Evolutionary conservation across 2,329 filamentous ascomycete genomes (phyloP).

Genomic region (Exophiala aquamarina): DNA sequence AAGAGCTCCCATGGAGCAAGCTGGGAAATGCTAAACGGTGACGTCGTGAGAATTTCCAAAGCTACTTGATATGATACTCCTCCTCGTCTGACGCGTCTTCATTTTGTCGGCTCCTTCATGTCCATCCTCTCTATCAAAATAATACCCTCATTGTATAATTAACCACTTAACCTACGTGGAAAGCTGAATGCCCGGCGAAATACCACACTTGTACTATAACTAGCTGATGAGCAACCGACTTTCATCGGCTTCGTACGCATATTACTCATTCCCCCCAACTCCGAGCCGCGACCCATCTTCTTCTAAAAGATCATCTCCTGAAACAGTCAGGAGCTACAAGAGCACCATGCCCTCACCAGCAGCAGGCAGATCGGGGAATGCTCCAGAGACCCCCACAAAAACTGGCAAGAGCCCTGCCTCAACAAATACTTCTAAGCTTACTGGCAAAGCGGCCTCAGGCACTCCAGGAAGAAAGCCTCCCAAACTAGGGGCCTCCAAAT

Average conservation of each 20-base stretch:
- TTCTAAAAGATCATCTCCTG: constrained; percentile 19
- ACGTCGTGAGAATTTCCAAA: constrained; percentile 11
- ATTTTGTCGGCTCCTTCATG: constrained; percentile 11
- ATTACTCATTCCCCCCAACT: constrained; percentile 28
- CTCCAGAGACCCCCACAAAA: constrained; percentile 31
- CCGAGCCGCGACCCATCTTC: constrained; percentile 20
- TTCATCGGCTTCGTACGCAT: constrained; percentile 29
- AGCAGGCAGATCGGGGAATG: constrained; percentile 23
- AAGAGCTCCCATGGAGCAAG: not conserved
- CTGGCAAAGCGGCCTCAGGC: constrained; percentile 17
- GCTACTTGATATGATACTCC: constrained; percentile 13
- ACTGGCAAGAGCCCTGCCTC: constrained; percentile 30
- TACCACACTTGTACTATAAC: constrained; percentile 12
- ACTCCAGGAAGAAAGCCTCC: constrained; percentile 25
- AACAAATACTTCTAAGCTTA: constrained; percentile 29
- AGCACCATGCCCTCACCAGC: constrained; percentile 29
- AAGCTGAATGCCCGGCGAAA: constrained; percentile 9
- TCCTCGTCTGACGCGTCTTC: constrained; percentile 4
- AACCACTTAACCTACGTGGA: too few relatives aligned
- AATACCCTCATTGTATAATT: constrained; percentile 11
- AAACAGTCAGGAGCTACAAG: constrained; percentile 23
- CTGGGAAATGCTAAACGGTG: constrained; percentile 11
- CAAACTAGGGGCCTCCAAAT: constrained; percentile 27
- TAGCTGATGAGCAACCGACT: constrained; percentile 27
- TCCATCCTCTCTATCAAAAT: constrained; percentile 14